A percentile compares a stretch with the other conserved stretches of the same genome.
Conservation (phyloP, 768 basidiomycete genomes). For the Chiua virens region DNA sequence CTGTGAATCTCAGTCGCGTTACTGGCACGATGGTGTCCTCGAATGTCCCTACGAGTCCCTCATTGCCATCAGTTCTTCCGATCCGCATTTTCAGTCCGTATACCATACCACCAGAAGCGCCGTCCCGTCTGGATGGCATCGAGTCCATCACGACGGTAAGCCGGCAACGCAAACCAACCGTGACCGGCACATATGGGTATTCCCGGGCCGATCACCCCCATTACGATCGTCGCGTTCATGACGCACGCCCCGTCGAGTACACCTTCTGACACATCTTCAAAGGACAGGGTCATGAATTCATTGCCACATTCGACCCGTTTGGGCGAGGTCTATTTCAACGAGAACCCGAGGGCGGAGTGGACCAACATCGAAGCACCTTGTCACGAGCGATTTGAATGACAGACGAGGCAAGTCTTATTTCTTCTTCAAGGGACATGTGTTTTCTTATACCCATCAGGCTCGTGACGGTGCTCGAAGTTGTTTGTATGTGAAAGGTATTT, state of each 20-base stretch:
- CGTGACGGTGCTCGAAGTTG: too few species aligned
- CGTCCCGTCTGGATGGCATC: neutral
- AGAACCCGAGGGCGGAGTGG: neutral
- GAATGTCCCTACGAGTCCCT: conserved; percentile 4
- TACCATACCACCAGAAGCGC: neutral
- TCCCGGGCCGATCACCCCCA: conserved; percentile 8
- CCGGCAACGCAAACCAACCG: neutral
- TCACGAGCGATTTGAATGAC: neutral
- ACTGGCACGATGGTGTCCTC: conserved; percentile 15
- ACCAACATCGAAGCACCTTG: neutral
- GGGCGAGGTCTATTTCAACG: neutral
- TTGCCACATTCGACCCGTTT: conserved; percentile 3
- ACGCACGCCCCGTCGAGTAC: conserved; percentile 5
- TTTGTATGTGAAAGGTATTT: too few species aligned
- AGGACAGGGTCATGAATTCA: neutral
- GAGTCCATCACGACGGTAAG: conserved; percentile 1
- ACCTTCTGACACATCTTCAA: neutral
- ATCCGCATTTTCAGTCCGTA: conserved; percentile 8
- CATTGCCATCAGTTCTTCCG: neutral
- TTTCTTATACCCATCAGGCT: too few species aligned
- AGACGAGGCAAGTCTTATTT: too few species aligned
- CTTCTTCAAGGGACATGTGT: too few species aligned
- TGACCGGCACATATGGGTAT: neutral
- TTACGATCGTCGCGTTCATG: conserved; percentile 4
- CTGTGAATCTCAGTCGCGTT: conserved; percentile 3